These are phyloP conservation scores for Magnusiomyces paraingens DNA, from an alignment of 1,139 yeast species.

Conservation along the genomic window DNA sequence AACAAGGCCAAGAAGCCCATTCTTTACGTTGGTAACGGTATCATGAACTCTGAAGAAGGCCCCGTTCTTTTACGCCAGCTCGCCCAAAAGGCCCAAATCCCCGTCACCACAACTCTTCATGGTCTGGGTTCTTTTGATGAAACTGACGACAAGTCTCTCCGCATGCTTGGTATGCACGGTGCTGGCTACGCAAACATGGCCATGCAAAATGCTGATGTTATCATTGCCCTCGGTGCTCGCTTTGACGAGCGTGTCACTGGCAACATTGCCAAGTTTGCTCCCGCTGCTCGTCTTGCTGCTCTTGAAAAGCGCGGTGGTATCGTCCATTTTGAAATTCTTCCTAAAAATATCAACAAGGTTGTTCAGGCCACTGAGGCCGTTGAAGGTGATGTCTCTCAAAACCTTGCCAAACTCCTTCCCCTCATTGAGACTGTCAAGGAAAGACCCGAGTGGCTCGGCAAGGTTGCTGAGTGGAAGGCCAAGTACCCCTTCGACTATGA, in stretches of 20 bases:
- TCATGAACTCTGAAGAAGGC: conserved; percentile 73
- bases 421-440: conserved; percentile 52
- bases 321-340: conserved; percentile 89
- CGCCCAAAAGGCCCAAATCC: conserved; percentile 85
- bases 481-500: conserved; percentile 81
- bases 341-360: conserved; percentile 95
- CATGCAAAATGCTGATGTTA: conserved; percentile 86
- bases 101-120: conserved; percentile 93
- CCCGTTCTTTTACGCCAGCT: conserved; percentile 74
- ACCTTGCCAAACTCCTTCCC: conserved; percentile 67
- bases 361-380: conserved; percentile 95
- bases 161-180: conserved; percentile 99
- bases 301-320: conserved; percentile 89
- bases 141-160: conserved; percentile 80
- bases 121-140: conserved; percentile 95
- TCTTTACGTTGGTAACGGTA: conserved; percentile 88
- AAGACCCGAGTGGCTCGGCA: conserved; percentile 75
- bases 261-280: conserved; percentile 81
- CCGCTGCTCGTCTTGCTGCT: conserved; percentile 86
- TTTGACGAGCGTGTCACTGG: conserved; percentile 98
- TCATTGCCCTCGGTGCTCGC: conserved; percentile 92
- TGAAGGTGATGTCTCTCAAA: conserved; percentile 89
- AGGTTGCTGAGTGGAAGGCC: conserved; percentile 73
- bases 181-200: conserved; percentile 92
- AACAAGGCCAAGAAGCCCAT: conserved; percentile 84